Conservation (phyloP, 768 basidiomycete species). For the Leucocoprinus birnbaumii region DNA sequence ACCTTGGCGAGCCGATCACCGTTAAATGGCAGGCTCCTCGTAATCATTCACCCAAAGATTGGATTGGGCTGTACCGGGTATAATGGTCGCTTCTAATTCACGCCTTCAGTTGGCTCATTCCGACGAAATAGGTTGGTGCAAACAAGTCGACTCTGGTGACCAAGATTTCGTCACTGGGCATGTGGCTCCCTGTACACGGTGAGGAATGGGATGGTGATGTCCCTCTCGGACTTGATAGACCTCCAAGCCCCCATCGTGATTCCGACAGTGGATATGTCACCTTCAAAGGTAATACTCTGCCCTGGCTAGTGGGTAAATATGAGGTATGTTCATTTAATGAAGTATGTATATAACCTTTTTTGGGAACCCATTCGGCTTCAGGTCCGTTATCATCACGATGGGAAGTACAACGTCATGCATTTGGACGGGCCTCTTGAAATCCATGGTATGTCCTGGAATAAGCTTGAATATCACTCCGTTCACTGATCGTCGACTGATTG, state of each 20-base stretch:
- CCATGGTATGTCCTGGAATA: slow-evolving; percentile 55
- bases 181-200: slow-evolving; percentile 90
- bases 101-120: slow-evolving; percentile 8
- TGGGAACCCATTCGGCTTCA: slow-evolving; percentile 21
- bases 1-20: slow-evolving; percentile 86
- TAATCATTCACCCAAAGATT: slow-evolving; percentile 87
- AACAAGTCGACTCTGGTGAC: slow-evolving; percentile 85
- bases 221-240: slow-evolving; percentile 46
- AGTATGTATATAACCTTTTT: background rate
- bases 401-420: slow-evolving; percentile 95
- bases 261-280: slow-evolving; percentile 61
- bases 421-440: slow-evolving; percentile 85
- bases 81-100: slow-evolving; percentile 14
- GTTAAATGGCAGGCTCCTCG: slow-evolving; percentile 86
- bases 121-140: slow-evolving; percentile 65
- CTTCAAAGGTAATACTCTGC: slow-evolving; percentile 77
- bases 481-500: slow-evolving; percentile 8
- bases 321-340: slow-evolving; percentile 52
- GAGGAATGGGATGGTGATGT: slow-evolving; percentile 94
- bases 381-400: slow-evolving; percentile 94
- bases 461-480: background rate
- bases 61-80: slow-evolving; percentile 93
- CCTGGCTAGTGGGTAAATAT: slow-evolving; percentile 84
- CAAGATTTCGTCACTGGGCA: slow-evolving; percentile 78
- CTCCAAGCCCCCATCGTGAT: slow-evolving; percentile 34